Evolutionary conservation across 257 asterid species (phyloP).

Genomic region (Lithospermum erythrorhizon): DNA sequence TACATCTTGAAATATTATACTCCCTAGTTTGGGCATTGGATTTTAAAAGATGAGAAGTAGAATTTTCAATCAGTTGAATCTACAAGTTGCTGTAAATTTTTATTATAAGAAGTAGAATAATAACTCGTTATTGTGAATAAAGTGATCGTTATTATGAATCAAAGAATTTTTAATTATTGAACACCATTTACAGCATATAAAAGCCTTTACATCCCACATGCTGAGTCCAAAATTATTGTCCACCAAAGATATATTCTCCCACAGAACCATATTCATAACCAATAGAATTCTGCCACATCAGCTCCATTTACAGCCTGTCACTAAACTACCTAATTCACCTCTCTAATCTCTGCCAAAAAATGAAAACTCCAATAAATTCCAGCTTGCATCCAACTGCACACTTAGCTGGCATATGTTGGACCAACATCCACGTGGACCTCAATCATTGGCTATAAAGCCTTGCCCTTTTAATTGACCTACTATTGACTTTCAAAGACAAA

Average conservation of each 20-base stretch:
- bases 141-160: no score
- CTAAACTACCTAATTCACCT: no score
- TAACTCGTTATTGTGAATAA: no score
- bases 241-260: not conserved
- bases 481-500: conserved; percentile 24
- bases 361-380: conserved; percentile 17
- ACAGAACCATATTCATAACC: conserved; percentile 1
- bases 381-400: conserved; percentile 39
- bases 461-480: conserved; percentile 31
- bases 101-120: no score
- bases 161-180: not conserved
- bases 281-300: not conserved
- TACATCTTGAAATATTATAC: no score
- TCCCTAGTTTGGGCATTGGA: no score
- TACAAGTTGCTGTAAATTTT: no score
- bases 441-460: conserved; percentile 31
- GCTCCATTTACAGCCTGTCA: no score
- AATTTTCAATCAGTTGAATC: no score
- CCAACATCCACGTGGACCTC: conserved; percentile 9
- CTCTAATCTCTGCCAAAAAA: not conserved
- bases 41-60: no score
- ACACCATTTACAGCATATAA: not conserved
- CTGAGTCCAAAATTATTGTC: not conserved
- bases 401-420: conserved; percentile 12
- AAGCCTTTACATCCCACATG: not conserved